These are phyloP conservation scores for Phytophthora europaea DNA, from an alignment of 352 stramenopile species.

Conservation along the genomic window DNA sequence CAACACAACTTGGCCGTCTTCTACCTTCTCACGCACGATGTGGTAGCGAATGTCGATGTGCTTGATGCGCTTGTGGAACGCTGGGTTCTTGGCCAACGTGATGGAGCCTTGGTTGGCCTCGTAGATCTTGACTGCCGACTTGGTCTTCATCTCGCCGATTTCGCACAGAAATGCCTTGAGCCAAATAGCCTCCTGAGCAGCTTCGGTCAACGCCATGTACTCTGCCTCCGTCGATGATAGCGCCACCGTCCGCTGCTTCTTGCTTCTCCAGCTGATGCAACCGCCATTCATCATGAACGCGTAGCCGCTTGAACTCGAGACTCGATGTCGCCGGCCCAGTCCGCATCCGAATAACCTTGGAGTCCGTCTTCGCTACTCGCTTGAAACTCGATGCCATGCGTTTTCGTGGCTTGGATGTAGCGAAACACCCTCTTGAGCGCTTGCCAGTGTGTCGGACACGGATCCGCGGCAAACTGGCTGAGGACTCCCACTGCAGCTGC, in stretches of 20 bases:
- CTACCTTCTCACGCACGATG: not conserved
- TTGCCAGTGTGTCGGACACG: conserved; percentile 25
- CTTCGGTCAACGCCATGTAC: conserved; percentile 16
- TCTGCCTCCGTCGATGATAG: not conserved
- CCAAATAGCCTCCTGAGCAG: conserved; percentile 28
- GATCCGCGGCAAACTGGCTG: conserved; percentile 23
- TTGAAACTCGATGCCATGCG: not conserved
- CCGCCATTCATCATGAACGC: conserved; percentile 10
- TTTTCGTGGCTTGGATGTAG: not conserved
- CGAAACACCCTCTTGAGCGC: not conserved
- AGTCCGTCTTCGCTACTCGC: not conserved
- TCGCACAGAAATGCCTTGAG: conserved; percentile 28
- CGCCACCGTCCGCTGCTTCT: not conserved
- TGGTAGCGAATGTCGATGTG: conserved; percentile 1
- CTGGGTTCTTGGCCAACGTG: conserved; percentile 25
- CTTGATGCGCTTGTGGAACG: conserved; percentile 6
- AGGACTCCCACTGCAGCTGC: conserved; percentile 38
- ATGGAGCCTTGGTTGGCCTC: conserved; percentile 35
- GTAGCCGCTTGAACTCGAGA: conserved; percentile 13
- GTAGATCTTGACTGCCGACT: conserved; percentile 26
- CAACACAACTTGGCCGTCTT: conserved; percentile 1
- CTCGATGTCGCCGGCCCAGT: conserved; percentile 27
- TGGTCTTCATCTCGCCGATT: conserved; percentile 15
- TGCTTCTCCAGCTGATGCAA: conserved; percentile 2
- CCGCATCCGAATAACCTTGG: conserved; percentile 22